A percentile compares a stretch with the other conserved stretches of the same genome.
Evolutionary conservation across 1,284 basidiomycete genomes (phyloP).

Genomic region (Farysia itapuensis): DNA sequence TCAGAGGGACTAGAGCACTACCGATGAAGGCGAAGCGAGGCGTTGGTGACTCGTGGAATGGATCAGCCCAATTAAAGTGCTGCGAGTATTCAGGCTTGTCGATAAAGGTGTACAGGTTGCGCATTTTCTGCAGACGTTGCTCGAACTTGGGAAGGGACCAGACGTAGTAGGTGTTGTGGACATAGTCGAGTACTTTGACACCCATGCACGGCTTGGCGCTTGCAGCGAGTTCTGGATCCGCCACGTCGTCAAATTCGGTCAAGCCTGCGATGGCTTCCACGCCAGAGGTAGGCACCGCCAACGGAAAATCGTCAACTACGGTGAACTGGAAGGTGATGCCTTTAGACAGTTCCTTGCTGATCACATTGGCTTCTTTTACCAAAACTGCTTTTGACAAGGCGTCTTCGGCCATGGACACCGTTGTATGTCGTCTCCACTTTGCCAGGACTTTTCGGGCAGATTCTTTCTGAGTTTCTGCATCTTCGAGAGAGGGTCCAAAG

Average conservation of each 20-base stretch:
- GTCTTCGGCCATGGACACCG: conserved; percentile 76
- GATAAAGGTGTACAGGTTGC: conserved; percentile 87
- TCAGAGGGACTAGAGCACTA: conserved; percentile 76
- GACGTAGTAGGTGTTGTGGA: conserved; percentile 40
- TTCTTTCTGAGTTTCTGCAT: conserved; percentile 23
- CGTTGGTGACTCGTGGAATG: conserved; percentile 75
- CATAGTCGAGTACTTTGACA: conserved; percentile 73
- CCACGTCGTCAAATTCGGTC: conserved; percentile 78
- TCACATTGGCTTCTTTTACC: conserved; percentile 85
- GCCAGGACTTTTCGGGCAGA: conserved; percentile 70
- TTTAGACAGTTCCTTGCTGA: conserved; percentile 67
- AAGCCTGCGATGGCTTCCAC: conserved; percentile 79
- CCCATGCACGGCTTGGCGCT: conserved; percentile 71
- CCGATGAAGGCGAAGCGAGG: conserved; percentile 71
- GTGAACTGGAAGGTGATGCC: conserved; percentile 88
- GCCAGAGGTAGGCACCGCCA: conserved; percentile 78
- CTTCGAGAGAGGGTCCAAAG: conserved; percentile 18
- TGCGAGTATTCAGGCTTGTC: conserved; percentile 75
- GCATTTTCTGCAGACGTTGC: conserved; percentile 88
- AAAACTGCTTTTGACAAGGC: conserved; percentile 81
- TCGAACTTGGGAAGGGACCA: conserved; percentile 89
- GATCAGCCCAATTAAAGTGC: conserved; percentile 88
- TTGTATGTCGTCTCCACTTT: conserved; percentile 71
- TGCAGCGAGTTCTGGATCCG: conserved; percentile 40
- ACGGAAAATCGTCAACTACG: conserved; percentile 77